Conservation (phyloP, 2,329 filamentous ascomycete genomes). For the Clonostachys solani region DNA sequence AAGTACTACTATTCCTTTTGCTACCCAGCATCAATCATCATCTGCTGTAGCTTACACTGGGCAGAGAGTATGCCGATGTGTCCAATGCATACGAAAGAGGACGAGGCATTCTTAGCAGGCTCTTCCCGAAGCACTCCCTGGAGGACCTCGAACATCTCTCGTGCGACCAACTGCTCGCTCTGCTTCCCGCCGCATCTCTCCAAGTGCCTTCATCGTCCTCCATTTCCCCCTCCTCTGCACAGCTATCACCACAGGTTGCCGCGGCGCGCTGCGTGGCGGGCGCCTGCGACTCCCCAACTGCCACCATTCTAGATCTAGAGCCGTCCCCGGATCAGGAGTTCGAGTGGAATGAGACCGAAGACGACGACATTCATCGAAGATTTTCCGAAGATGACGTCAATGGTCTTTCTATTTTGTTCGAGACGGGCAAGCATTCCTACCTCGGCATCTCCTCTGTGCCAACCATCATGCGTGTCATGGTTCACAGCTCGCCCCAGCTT, state of each 20-base stretch:
- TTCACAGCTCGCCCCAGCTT: not conserved
- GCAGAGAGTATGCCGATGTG: not conserved
- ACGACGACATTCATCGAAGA: not conserved
- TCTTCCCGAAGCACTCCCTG: not conserved
- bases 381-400: not conserved
- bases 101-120: not conserved
- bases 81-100: not conserved
- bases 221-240: not conserved
- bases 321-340: not conserved
- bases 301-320: not conserved
- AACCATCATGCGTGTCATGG: slow-evolving; percentile 1
- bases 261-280: no score
- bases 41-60: not conserved
- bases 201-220: no score
- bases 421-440: slow-evolving; percentile 1
- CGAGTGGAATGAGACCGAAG: not conserved
- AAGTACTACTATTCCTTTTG: not conserved
- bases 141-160: not conserved
- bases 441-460: slow-evolving; percentile 1
- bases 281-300: not conserved
- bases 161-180: not conserved
- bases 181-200: not conserved
- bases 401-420: not conserved
- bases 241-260: not conserved
- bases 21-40: not conserved